These are phyloP conservation scores for Ligustrum vulgare DNA, from an alignment of 257 asterid species.

Conservation along the genomic window DNA sequence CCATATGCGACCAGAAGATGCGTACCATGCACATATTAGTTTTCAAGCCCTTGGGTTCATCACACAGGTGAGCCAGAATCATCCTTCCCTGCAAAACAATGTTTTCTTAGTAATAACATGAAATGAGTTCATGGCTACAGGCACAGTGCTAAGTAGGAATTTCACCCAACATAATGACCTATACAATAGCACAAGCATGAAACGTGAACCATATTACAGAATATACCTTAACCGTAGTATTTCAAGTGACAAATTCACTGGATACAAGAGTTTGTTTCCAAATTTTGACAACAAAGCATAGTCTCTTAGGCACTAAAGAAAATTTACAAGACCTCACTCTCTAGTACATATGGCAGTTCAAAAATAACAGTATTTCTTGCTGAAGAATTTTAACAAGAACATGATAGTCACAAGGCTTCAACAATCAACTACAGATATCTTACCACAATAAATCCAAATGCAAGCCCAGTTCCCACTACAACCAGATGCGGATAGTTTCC, in stretches of 20 bases:
- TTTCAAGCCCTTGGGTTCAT: slow-evolving; percentile 97
- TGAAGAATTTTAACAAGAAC: not conserved
- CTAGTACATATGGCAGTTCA: not conserved
- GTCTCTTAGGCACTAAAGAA: not conserved
- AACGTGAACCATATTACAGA: not conserved
- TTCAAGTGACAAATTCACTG: not conserved
- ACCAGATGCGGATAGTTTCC: slow-evolving; percentile 65
- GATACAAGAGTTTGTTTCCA: not conserved
- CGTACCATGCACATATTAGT: slow-evolving; percentile 94
- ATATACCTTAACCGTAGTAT: slow-evolving; percentile 3
- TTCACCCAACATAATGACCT: slow-evolving; percentile 3
- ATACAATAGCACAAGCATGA: not conserved
- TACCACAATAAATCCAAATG: slow-evolving; percentile 98
- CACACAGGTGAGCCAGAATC: slow-evolving; percentile 90
- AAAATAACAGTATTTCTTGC: not conserved
- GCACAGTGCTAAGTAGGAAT: slow-evolving; percentile 13
- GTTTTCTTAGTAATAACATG: slow-evolving; percentile 22
- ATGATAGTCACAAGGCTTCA: not conserved
- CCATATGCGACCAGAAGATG: slow-evolving; percentile 12
- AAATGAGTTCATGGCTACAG: slow-evolving; percentile 1
- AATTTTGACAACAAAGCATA: not conserved
- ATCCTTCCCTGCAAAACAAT: slow-evolving; percentile 77
- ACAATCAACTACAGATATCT: slow-evolving; percentile 23
- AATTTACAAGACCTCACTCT: not conserved
- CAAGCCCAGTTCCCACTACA: slow-evolving; percentile 79